These are phyloP conservation scores for Globisporangium apiculatum DNA, from an alignment of 352 stramenopile genomes.

Conservation along the genomic window DNA sequence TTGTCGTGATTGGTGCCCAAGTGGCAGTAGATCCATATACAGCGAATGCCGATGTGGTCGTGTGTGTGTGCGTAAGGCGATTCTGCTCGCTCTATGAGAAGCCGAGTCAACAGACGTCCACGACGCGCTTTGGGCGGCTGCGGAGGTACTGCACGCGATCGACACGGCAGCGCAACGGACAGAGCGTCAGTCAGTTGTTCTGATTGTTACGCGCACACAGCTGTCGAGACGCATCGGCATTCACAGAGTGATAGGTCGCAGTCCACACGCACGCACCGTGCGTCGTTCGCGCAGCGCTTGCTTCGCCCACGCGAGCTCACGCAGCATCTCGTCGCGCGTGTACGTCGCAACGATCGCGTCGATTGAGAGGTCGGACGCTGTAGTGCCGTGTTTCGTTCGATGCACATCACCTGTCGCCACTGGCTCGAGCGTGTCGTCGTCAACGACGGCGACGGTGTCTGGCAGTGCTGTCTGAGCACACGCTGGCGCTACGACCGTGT, in stretches of 20 bases:
- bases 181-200: neutral
- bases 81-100: neutral
- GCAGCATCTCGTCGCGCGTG: constrained; percentile 36
- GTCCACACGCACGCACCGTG: constrained; percentile 19
- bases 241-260: no score
- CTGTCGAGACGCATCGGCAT: constrained; percentile 6
- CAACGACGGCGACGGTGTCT: neutral
- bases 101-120: constrained; percentile 8
- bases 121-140: constrained; percentile 14
- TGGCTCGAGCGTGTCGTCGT: no score
- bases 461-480: no score
- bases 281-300: constrained; percentile 37
- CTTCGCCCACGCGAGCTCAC: constrained; percentile 47
- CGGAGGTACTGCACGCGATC: constrained; percentile 24
- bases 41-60: neutral
- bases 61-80: neutral
- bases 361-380: constrained; percentile 7
- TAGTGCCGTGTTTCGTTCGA: neutral
- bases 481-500: no score
- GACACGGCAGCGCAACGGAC: neutral
- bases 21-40: no score
- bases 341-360: constrained; percentile 40
- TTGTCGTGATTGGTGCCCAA: no score
- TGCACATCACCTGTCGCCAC: neutral
- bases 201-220: neutral